Base-by-base conservation (phyloP, 2,329 filamentous ascomycete genomes). In the Blastomyces percursus region DNA sequence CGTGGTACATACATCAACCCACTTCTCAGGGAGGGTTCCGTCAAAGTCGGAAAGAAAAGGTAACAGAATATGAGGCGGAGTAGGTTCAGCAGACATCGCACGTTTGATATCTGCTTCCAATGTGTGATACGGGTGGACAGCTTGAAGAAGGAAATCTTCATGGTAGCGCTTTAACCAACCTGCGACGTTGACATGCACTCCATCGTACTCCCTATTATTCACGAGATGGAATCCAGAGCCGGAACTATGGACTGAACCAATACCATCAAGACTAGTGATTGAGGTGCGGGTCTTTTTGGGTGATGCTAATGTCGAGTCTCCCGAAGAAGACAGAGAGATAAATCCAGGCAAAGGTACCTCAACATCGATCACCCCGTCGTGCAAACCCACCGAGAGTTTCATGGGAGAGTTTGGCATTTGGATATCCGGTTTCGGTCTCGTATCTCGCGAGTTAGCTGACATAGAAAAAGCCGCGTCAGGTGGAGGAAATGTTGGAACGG, bases 341-440 rank as follows among this genome's bases (percentile, higher is more conserved):
- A 80, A 79, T 11, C 80, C 81, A 50, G 81, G 80, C 24, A 84
- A 72, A 2, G 81, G 80, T 55, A 85, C 78, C 63, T 84, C 81
- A 59, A 85, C 82, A 67, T 85, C 83, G 38, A 85, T 80, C n/a
- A 85, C 79, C 1, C 83, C 83, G 66, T 85, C 83, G 35, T 81
- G 63, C 19, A 64, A 59, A 40, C 81, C 81, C n/a, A 83, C 80
- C 0, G 80, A 82, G 24, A 84, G 68, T 66, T 81, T 83, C 60
- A 83, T 67, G 9, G 76, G 77, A 12, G 78, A 77, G 52, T 80
- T 78, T 55, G 77, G 72, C 7, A 66, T 64, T 62, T 74, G 69
- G 40, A 38, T 14, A 42, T 73, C 70, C 4, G 65, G 67, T 40
- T 69, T 66, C 9, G 70, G 69, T 27, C 67, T 70, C 40, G 69